Evolutionary conservation across 768 basidiomycete genomes (phyloP), one percentile per base, ranked within the genome.

Genomic region (Suillus clintonianus): DNA sequence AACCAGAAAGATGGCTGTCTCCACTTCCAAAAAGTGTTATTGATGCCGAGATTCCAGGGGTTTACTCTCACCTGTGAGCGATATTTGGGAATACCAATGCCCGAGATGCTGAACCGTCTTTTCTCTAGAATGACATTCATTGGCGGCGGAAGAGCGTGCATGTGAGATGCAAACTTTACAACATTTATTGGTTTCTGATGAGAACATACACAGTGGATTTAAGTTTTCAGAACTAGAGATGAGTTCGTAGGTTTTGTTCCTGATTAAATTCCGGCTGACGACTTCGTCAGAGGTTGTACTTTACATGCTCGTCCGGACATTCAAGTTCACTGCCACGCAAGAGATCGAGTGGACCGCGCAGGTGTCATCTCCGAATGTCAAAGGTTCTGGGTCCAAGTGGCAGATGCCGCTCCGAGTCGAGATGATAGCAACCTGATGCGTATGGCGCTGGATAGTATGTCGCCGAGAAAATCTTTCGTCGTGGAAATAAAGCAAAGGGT

Each of bases 151-250:
- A 71, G 82, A 63, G 78, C 82, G 2, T 83, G 83, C 71, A 75
- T 83, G 83, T 84, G 34, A 62, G 68, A 54, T 32, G 42, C 61
- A 15, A 4, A 13, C 45, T 82, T 81, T 34, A 79, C 82, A 79
- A 82, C 82, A 1, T 83, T 82, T 69, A 62, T 80, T 13, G 80
- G 76, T 39, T 30, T 39, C 37, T 50, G 22, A 51, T 2, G 5
- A 42, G 54, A 24, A 14, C 22, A 62, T 22, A 60, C 17, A 24
- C 36, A 70, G 69, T 41, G 69, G 83, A 11, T 83, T 82, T 70
- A 80, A 75, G 68, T 83, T 84, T 64, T 81, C 83, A 5, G 74
- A 79, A 65, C 69, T 83, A 14, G 83, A 85, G 70, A 83, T 85
- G 77, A 85, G 83, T 84, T 65, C 58, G 81, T 64, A 17, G 19